phyloP scores from a whole-genome alignment of 495 filamentous ascomycete species.

The Aspergillus wentii region DNA sequence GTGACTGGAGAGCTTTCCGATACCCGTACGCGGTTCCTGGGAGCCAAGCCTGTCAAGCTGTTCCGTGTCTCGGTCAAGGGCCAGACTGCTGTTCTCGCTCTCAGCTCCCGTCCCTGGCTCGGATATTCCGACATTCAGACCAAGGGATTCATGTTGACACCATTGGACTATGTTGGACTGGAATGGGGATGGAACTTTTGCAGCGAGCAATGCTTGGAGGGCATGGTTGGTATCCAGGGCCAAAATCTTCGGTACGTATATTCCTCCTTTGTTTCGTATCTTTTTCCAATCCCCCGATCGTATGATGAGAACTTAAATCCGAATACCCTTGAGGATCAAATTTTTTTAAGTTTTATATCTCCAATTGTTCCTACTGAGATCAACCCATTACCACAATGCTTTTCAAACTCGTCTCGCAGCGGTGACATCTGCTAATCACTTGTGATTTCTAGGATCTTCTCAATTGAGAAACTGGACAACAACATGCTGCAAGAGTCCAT shows the following conservation, averaged over 20 bases:
- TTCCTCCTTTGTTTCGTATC: slow-evolving; percentile 4
- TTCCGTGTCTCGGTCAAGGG: slow-evolving; percentile 82
- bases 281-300: slow-evolving; percentile 18
- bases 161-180: slow-evolving; percentile 78
- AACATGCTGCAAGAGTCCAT: slow-evolving; percentile 87
- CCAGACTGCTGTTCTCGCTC: slow-evolving; percentile 79
- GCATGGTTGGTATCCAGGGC: slow-evolving; percentile 93
- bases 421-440: slow-evolving; percentile 22
- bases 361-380: slow-evolving; percentile 78
- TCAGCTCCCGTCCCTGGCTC: slow-evolving; percentile 89
- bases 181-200: slow-evolving; percentile 96
- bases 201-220: slow-evolving; percentile 86
- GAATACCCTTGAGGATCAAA: slow-evolving; percentile 50
- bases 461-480: slow-evolving; percentile 77
- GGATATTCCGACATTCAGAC: slow-evolving; percentile 83
- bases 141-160: slow-evolving; percentile 84
- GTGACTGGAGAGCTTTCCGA: slow-evolving; percentile 91
- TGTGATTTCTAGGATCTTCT: slow-evolving; percentile 66
- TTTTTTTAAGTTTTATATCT: slow-evolving; percentile 40
- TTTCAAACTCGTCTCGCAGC: background rate
- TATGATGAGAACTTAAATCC: slow-evolving; percentile 65
- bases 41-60: slow-evolving; percentile 79
- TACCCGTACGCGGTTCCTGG: slow-evolving; percentile 89
- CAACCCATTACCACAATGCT: slow-evolving; percentile 9
- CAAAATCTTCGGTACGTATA: slow-evolving; percentile 79